Conservation (phyloP, 345 rosid species). For the Salix udensis region DNA sequence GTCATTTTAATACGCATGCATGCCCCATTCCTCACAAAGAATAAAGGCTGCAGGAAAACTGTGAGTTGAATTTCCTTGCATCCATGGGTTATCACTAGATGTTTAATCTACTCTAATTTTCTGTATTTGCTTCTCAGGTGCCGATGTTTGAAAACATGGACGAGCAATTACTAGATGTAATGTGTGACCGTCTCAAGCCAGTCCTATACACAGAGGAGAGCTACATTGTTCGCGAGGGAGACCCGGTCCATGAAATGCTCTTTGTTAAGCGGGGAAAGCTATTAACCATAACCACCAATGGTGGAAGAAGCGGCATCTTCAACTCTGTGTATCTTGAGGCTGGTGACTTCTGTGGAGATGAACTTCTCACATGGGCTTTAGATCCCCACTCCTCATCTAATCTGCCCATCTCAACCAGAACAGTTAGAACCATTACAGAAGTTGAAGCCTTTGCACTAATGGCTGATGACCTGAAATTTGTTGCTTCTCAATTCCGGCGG, state of each 20-base stretch:
- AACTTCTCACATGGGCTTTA: constrained; percentile 87
- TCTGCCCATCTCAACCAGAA: constrained; percentile 85
- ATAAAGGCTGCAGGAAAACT: background rate
- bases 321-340: constrained; percentile 68
- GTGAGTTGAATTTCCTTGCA: background rate
- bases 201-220: constrained; percentile 80
- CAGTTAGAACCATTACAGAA: constrained; percentile 59
- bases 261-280: constrained; percentile 90
- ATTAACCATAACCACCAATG: constrained; percentile 21
- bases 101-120: background rate
- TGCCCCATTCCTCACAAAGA: background rate
- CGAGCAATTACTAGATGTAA: constrained; percentile 71
- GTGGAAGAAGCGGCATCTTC: constrained; percentile 40
- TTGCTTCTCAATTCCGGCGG: constrained; percentile 78
- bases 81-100: background rate
- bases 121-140: constrained; percentile 42
- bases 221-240: constrained; percentile 83
- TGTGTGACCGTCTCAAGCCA: constrained; percentile 85
- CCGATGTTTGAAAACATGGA: constrained; percentile 85
- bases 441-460: constrained; percentile 86
- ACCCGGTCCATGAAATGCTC: constrained; percentile 84
- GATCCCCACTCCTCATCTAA: constrained; percentile 76
- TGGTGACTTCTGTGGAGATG: constrained; percentile 92
- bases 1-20: background rate
- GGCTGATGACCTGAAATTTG: constrained; percentile 81